These are phyloP conservation scores for Camptophora hylomeconis DNA, from an alignment of 2,329 filamentous ascomycete species.

Conservation along the genomic window DNA sequence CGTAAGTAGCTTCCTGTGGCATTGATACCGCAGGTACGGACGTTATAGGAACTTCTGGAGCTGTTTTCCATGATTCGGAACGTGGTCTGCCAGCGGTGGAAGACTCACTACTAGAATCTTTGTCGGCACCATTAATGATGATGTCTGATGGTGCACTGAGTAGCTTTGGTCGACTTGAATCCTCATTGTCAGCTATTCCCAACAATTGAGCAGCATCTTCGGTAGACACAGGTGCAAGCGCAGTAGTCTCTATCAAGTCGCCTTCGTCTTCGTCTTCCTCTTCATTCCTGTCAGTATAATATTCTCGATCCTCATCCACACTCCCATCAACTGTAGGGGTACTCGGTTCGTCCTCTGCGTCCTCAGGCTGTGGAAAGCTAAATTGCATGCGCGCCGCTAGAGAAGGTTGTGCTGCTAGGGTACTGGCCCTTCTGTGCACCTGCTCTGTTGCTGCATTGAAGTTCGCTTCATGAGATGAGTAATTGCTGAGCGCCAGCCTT, in stretches of 20 bases:
- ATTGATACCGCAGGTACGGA: no score
- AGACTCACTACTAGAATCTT: no score
- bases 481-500: constrained; percentile 30
- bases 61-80: no score
- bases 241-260: constrained; percentile 5
- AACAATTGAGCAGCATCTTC: constrained; percentile 6
- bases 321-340: constrained; percentile 3
- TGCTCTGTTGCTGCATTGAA: constrained; percentile 37
- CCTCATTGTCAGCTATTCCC: constrained; percentile 4
- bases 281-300: constrained; percentile 6
- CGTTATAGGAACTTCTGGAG: no score
- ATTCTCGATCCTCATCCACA: constrained; percentile 7
- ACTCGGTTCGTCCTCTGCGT: constrained; percentile 17
- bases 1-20: no score
- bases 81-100: no score
- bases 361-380: constrained; percentile 24
- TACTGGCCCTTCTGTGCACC: constrained; percentile 27
- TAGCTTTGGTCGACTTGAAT: background rate
- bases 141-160: no score
- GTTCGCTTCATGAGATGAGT: constrained; percentile 35
- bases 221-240: constrained; percentile 15
- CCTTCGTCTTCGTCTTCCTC: constrained; percentile 7
- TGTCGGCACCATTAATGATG: no score
- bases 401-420: constrained; percentile 20
- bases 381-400: constrained; percentile 17